These are phyloP conservation scores for Acarospora socialis DNA, from an alignment of 2,329 filamentous ascomycete genomes.

Conservation along the genomic window DNA sequence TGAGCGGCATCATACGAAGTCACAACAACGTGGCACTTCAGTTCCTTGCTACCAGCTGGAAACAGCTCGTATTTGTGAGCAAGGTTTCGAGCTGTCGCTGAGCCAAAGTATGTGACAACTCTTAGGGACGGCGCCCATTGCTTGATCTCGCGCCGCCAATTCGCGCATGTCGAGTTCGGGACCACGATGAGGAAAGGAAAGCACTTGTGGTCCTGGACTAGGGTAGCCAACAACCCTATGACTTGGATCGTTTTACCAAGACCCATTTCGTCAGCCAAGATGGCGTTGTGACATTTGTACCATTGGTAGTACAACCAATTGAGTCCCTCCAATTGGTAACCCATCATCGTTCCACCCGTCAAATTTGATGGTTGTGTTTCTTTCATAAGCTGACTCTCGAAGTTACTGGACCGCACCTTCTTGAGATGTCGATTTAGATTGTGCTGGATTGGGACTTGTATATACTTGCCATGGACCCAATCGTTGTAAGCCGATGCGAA, in stretches of 20 bases:
- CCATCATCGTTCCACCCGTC: slow-evolving; percentile 71
- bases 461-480: slow-evolving; percentile 66
- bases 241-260: slow-evolving; percentile 95
- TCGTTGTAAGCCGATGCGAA: slow-evolving; percentile 77
- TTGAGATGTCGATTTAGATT: slow-evolving; percentile 54
- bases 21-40: slow-evolving; percentile 82
- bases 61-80: slow-evolving; percentile 79
- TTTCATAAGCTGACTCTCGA: slow-evolving; percentile 51
- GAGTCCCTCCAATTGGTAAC: slow-evolving; percentile 80
- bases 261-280: slow-evolving; percentile 96
- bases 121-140: slow-evolving; percentile 76
- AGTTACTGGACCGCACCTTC: slow-evolving; percentile 50
- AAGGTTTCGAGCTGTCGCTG: slow-evolving; percentile 56
- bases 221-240: slow-evolving; percentile 61
- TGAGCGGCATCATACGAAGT: slow-evolving; percentile 86
- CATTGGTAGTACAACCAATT: slow-evolving; percentile 95
- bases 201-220: slow-evolving; percentile 56
- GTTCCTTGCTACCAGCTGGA: slow-evolving; percentile 44
- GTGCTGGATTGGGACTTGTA: slow-evolving; percentile 40
- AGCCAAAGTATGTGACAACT: slow-evolving; percentile 87
- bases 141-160: slow-evolving; percentile 94
- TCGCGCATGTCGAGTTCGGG: slow-evolving; percentile 89
- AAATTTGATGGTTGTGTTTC: slow-evolving; percentile 59
- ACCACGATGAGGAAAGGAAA: slow-evolving; percentile 91
- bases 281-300: slow-evolving; percentile 66